phyloP scores from a whole-genome alignment of 2,329 filamentous ascomycete genomes.

The Penicillium sp. region DNA sequence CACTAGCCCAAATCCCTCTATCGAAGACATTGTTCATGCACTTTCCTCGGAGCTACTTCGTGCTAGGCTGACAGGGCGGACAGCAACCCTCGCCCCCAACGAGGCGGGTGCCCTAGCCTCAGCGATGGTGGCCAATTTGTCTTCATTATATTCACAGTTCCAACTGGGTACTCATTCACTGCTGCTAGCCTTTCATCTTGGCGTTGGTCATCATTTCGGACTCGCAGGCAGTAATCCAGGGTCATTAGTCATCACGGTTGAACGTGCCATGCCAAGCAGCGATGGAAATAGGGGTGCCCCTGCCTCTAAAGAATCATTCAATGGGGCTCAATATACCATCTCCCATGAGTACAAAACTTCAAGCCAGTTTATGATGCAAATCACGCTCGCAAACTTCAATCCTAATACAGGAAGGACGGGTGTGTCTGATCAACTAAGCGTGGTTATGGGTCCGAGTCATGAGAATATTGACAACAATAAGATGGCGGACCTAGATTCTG shows the following conservation, averaged over 20 bases:
- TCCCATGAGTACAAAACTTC: constrained; percentile 28
- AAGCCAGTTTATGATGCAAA: constrained; percentile 26
- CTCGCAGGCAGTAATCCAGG: constrained; percentile 24
- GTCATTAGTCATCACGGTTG: constrained; percentile 28
- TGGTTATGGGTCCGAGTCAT: constrained; percentile 6
- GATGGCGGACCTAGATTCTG: constrained; percentile 25
- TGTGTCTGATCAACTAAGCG: constrained; percentile 9
- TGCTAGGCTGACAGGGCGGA: constrained; percentile 30
- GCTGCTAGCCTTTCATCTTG: constrained; percentile 37
- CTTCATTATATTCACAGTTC: constrained; percentile 28
- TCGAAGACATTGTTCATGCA: constrained; percentile 33
- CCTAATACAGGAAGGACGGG: constrained; percentile 4
- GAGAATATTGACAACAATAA: constrained; percentile 6
- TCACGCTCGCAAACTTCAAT: constrained; percentile 22
- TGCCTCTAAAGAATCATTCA: constrained; percentile 8
- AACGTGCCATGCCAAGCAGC: constrained; percentile 5
- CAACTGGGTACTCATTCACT: constrained; percentile 23
- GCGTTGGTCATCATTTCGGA: constrained; percentile 37
- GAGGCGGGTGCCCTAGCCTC: constrained; percentile 35
- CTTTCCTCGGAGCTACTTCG: constrained; percentile 34
- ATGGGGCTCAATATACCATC: constrained; percentile 22
- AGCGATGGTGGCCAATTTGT: constrained; percentile 32
- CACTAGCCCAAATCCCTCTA: constrained; percentile 17
- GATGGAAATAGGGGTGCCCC: neutral
- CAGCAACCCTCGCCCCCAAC: constrained; percentile 25